phyloP scores from a whole-genome alignment of 495 filamentous ascomycete genomes.

The Pseudoneurospora amorphoporcata region DNA sequence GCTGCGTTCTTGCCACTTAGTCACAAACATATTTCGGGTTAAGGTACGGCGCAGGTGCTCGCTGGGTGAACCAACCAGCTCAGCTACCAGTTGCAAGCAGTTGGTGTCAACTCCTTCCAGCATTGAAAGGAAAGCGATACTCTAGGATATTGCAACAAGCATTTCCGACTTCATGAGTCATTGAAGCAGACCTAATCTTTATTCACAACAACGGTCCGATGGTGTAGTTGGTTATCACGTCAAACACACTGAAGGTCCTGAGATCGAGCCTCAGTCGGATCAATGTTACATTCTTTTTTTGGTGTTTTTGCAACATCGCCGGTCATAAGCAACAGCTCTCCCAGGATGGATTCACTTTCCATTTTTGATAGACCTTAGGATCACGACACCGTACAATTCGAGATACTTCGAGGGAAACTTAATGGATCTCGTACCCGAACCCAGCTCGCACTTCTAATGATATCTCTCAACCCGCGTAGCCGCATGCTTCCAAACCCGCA shows the following conservation, averaged over 20 bases:
- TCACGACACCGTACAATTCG: not conserved
- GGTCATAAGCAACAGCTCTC: too few relatives aligned
- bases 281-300: not conserved
- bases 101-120: not conserved
- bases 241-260: not conserved
- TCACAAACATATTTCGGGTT: too few relatives aligned
- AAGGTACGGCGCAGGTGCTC: not conserved
- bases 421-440: not conserved
- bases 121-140: not conserved
- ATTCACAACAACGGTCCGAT: not conserved
- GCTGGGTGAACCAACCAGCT: not conserved
- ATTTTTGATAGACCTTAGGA: not conserved
- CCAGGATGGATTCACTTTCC: not conserved
- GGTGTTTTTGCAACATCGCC: not conserved
- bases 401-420: not conserved
- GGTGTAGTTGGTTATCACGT: not conserved
- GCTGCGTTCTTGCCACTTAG: too few relatives aligned
- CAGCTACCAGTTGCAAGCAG: not conserved
- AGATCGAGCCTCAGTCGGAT: not conserved
- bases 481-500: not conserved
- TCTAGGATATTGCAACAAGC: not conserved
- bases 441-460: not conserved
- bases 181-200: fast-evolving
- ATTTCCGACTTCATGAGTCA: not conserved
- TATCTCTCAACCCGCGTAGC: not conserved